Base-by-base conservation (phyloP, 2,329 filamentous ascomycete species). In the Pestalotiopsis sp. region DNA sequence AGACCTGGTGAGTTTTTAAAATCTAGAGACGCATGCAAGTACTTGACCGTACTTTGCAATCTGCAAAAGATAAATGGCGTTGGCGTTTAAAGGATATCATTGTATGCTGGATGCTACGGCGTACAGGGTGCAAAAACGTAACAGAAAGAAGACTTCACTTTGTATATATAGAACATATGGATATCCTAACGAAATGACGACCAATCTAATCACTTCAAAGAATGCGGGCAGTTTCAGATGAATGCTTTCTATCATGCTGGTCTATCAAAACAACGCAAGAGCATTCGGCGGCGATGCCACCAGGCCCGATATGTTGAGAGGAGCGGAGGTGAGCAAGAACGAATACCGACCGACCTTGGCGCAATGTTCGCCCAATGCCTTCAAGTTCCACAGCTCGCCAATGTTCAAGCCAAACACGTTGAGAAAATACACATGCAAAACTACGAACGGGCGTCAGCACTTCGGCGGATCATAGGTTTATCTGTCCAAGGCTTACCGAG, bases 291-390 rank as follows among this genome's bases (percentile, higher is more conserved):
- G 81, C 69, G 79, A 81, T 7, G 77, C 80, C 13, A 81, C 77
- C 7, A 78, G 78, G 1, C 81, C 80, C 57, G 79, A 76, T 38
- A 82, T 79, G 59, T 83, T 83, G 64, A 83, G 70, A 13, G 81
- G 81, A 61, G 80, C 76, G 63, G 80, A 83, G 12, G 77, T 80
- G 45, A 84, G 72, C 69, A 85, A 82, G 69, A 84, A 84, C 3
- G 73, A 77, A 74, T 79, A 82, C 57, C 79, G 74, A 25, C 77
- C 74, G 20, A 79, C 75, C 41, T 78, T 76, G 52, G 77, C 71
- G 67, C 80, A 81, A 13, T 72, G 72, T 66, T 70, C 72, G 41
- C 70, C 70, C 45, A 75, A 66, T 23, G 62, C 71, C 62, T 73
- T 70, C 36, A 73, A 68, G 38, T 75, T 68, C 62, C 71, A 73